Base-by-base conservation (phyloP, 768 basidiomycete genomes). In the Pluteus cervinus region DNA sequence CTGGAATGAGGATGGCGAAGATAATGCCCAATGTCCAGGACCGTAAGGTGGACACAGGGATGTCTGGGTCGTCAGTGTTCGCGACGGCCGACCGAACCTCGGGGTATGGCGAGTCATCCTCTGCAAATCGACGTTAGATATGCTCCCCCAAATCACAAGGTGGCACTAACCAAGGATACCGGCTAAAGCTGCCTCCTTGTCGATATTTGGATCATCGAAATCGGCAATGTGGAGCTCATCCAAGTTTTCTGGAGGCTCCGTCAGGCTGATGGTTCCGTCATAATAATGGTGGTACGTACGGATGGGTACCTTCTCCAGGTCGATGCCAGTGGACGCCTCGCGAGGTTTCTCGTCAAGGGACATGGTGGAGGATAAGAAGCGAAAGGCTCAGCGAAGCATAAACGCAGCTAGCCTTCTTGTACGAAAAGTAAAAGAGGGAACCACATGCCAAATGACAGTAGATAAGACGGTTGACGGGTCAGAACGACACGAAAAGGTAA, bases 101-200 rank as follows among this genome's bases (percentile, higher is more conserved):
- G n/a, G 79, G 76, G 50, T 83, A 83, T 4, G 81, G 79, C 1
- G 78, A 80, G 51, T 82, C 80, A 44, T 81, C 75, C 58, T 79
- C 66, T 75, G 45, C 11, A 42, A 24, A 15, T 11, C 10, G 8
- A 10, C 49, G 4, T 47, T 36, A 8, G 36, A 28, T 15, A 39
- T 23, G 12, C 9, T 22, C 7, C 10, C 14, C 5, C 16, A 18
- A 62, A 8, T 61, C 55, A 42, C 62, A 63, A 44, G 47, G 57
- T 40, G 64, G 58, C 49, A 65, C 47, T 33, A 44, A 67, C 67
- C 69, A 22, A 73, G 50, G 9, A 68, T 51, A 15, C 68, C 69
- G 21, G 57, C 58, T 18, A 66, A 45, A 9, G 69, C 66, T 14
- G 55, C 63, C 23, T 67, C 59, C 55, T 65, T 65, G 61, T 75